Conservation (phyloP, 2,329 filamentous ascomycete genomes). For the Apiospora malaysiana region DNA sequence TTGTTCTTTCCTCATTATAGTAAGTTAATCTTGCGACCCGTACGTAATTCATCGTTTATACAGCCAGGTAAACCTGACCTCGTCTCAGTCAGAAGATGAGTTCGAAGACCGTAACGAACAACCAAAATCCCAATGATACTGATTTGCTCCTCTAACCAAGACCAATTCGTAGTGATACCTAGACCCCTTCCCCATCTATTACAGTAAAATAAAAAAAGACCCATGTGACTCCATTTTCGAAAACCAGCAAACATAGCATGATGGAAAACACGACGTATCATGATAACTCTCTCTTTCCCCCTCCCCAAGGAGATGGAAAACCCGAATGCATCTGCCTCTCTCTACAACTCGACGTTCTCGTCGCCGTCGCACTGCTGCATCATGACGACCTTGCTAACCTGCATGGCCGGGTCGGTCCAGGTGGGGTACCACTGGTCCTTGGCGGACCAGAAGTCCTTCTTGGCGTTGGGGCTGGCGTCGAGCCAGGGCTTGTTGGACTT, state of each 20-base stretch:
- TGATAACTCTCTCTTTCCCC: neutral
- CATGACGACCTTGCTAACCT: slow-evolving; percentile 73
- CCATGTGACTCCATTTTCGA: neutral
- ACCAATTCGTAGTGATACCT: neutral
- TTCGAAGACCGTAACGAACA: neutral
- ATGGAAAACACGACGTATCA: too few species aligned
- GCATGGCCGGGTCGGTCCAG: slow-evolving; percentile 72
- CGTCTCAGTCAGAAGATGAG: neutral
- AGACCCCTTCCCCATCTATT: slow-evolving; percentile 2
- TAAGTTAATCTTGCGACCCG: neutral
- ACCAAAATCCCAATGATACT: neutral
- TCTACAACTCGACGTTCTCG: slow-evolving; percentile 45
- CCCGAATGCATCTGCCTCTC: too few species aligned
- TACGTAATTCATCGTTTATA: slow-evolving; percentile 2
- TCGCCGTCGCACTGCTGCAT: slow-evolving; percentile 71
- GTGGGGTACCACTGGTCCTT: slow-evolving; percentile 71
- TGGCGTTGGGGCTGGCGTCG: slow-evolving; percentile 68
- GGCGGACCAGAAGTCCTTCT: slow-evolving; percentile 78
- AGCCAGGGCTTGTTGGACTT: slow-evolving; percentile 79
- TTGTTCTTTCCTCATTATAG: neutral
- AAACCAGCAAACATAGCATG: neutral
- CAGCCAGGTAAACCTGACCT: neutral
- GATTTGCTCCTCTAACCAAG: neutral
- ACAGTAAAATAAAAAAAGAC: neutral
- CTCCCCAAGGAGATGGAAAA: too few species aligned